Base-by-base conservation (phyloP, 75 land plant genomes). In the Selaginella tamariscina region DNA sequence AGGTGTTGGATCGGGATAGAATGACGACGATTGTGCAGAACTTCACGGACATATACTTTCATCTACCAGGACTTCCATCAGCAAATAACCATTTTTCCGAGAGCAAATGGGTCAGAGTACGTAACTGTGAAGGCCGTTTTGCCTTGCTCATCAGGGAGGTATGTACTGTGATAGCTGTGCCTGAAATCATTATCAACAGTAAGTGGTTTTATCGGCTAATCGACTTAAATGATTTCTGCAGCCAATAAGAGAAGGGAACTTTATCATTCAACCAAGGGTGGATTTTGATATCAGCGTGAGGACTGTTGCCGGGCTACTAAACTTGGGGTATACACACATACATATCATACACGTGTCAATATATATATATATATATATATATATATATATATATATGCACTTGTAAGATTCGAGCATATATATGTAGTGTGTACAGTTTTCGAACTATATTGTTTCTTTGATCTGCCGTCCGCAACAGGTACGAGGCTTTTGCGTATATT, bases 101-200 rank as follows among this genome's bases (percentile, higher is more conserved):
- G 70, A 80, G 86, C 73, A 96, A 95, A 23, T 95, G 92, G 67
- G 86, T 95, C 64, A 83, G 99, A 39, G 99, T 95, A 27, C 82
- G 99, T 75, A 82, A 88, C 62, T 95, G 99, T 75, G 99, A 95
- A 70, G 99, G 99, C 24, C 77, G 99, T 71, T 95, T 95, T 82
- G 99, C 99, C 2, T 71, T 95, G 62, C 74, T 95, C 32, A 95
- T 95, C 56, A 78, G 97, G 29, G 99, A 95, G 92, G 99, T 95
- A 70, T 33, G 76, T 73, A 13, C 1, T 9, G 24, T 54, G 1
- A 68, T 28, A 2, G 31, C 67, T 11, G 67, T 8, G 32, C 20
- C 20, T 27, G 39, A 29, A 5, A 65, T 65, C 29, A 27, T 1
- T 54, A 68, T 32, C 8, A 8, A 60, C 21, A 11, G 5, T 15